These are phyloP conservation scores for Verruconis gallopava DNA, from an alignment of 2,329 filamentous ascomycete genomes.

Conservation along the genomic window DNA sequence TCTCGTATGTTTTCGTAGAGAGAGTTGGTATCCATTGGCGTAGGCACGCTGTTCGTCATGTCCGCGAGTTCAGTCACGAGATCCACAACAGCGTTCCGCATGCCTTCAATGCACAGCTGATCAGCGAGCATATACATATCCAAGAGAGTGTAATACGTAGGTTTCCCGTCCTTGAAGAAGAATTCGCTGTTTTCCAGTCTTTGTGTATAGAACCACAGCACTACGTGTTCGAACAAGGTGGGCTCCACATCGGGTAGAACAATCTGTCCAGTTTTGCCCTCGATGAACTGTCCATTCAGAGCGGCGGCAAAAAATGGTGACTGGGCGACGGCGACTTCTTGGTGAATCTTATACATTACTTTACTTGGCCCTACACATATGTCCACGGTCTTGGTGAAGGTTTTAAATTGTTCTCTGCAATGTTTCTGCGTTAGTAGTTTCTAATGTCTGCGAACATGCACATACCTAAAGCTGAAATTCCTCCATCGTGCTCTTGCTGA, in stretches of 20 bases:
- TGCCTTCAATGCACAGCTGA: conserved; percentile 31
- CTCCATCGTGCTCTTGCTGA: conserved; percentile 1
- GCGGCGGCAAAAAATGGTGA: conserved; percentile 40
- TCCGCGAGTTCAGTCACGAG: conserved; percentile 33
- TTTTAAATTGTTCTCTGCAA: conserved; percentile 27
- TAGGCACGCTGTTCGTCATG: conserved; percentile 35
- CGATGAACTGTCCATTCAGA: conserved; percentile 33
- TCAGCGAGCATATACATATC: conserved; percentile 35
- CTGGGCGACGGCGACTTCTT: conserved; percentile 32
- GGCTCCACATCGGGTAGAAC: conserved; percentile 31
- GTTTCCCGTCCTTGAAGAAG: conserved; percentile 32
- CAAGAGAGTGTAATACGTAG: conserved; percentile 38
- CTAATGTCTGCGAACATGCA: neutral
- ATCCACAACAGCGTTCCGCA: conserved; percentile 32
- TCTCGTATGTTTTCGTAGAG: conserved; percentile 32
- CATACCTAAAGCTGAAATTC: conserved; percentile 8
- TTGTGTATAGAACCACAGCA: conserved; percentile 39
- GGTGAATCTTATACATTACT: conserved; percentile 32
- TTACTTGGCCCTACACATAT: conserved; percentile 15
- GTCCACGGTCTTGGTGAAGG: conserved; percentile 25
- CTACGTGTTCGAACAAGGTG: conserved; percentile 36
- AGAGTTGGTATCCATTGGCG: conserved; percentile 35
- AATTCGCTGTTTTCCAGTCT: conserved; percentile 22
- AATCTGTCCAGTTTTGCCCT: conserved; percentile 30
- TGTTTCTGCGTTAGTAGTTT: no score